Conservation (phyloP, 2,329 filamentous ascomycete genomes). For the Fusarium buxicola region DNA sequence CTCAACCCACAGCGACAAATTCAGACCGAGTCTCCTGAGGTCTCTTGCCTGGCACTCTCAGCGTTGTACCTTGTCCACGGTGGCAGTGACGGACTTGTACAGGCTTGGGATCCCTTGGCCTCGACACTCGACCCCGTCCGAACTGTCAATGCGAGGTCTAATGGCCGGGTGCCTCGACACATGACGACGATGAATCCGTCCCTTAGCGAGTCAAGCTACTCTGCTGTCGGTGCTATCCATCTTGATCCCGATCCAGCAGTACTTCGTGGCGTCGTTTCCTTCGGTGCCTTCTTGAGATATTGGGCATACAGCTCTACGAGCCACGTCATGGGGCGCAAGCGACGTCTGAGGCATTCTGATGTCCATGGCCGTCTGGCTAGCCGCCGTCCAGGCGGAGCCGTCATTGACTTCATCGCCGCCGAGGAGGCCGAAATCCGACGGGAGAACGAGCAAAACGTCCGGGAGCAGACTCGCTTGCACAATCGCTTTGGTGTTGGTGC, state of each 20-base stretch:
- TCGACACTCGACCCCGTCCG: slow-evolving; percentile 82
- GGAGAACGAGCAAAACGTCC: slow-evolving; percentile 74
- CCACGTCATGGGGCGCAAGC: slow-evolving; percentile 80
- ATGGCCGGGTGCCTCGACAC: slow-evolving; percentile 83
- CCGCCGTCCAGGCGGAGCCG: slow-evolving; percentile 71
- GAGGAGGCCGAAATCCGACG: slow-evolving; percentile 83
- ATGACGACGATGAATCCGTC: slow-evolving; percentile 65
- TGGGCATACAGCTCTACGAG: slow-evolving; percentile 93
- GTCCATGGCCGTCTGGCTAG: slow-evolving; percentile 62
- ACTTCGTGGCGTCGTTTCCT: slow-evolving; percentile 85
- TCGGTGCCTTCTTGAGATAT: slow-evolving; percentile 88
- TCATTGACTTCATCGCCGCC: slow-evolving; percentile 86
- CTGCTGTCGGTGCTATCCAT: slow-evolving; percentile 83
- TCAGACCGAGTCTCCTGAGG: slow-evolving; percentile 88
- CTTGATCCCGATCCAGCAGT: slow-evolving; percentile 89
- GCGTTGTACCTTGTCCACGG: slow-evolving; percentile 92
- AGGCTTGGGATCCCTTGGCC: slow-evolving; percentile 95
- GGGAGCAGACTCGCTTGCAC: slow-evolving; percentile 77
- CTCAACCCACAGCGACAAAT: slow-evolving; percentile 83
- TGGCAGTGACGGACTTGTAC: slow-evolving; percentile 93
- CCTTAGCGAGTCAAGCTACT: slow-evolving; percentile 78
- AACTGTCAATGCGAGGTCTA: slow-evolving; percentile 87
- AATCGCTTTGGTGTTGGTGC: slow-evolving; percentile 84
- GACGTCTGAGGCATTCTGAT: slow-evolving; percentile 77
- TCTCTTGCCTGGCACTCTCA: slow-evolving; percentile 85